Conservation (phyloP, 148 eudicot species). For the Rhododendron williamsianum region DNA sequence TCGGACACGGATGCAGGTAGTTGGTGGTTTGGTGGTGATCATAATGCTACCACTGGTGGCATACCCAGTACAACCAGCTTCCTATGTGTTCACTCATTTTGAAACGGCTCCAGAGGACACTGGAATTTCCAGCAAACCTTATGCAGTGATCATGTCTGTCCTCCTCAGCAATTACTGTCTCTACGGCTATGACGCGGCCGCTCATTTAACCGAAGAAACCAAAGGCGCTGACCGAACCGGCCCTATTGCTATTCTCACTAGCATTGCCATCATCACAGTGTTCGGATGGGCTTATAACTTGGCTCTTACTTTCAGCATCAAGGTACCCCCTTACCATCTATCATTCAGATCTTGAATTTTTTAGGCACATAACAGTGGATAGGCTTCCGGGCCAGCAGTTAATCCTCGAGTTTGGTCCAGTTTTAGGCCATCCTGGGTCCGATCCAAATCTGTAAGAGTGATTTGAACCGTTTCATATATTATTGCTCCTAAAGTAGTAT, state of each 20-base stretch:
- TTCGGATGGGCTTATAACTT: constrained; percentile 69
- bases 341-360: neutral
- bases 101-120: constrained; percentile 41
- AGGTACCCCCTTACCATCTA: constrained; percentile 22
- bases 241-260: constrained; percentile 56
- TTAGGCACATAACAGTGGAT: neutral
- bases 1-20: constrained; percentile 25
- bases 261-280: constrained; percentile 50
- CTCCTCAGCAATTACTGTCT: constrained; percentile 63
- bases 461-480: neutral
- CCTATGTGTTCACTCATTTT: constrained; percentile 52
- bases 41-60: constrained; percentile 64
- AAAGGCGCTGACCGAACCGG: constrained; percentile 64
- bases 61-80: constrained; percentile 45
- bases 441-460: neutral
- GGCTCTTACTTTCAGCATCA: constrained; percentile 70
- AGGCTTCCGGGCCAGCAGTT: neutral
- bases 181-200: constrained; percentile 65
- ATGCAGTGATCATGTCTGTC: constrained; percentile 48
- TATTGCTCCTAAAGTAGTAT: neutral
- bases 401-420: neutral
- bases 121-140: constrained; percentile 38
- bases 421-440: neutral
- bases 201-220: constrained; percentile 71
- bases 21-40: constrained; percentile 55